phyloP scores from a whole-genome alignment of 768 basidiomycete genomes.

The Suillus americanus region DNA sequence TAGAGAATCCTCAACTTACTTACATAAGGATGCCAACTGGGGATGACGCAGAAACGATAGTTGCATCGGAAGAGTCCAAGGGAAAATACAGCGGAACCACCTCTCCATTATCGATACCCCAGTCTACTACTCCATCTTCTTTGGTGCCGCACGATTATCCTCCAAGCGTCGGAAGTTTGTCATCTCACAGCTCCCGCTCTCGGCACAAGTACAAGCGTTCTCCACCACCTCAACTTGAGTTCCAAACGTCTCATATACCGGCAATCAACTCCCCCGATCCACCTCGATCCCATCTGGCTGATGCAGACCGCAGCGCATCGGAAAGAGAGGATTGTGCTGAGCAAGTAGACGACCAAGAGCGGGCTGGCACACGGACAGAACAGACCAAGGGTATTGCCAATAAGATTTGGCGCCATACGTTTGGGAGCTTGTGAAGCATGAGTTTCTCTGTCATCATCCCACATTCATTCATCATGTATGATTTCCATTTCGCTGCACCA shows the following conservation, averaged over 20 bases:
- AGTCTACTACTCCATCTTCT: conserved; percentile 6
- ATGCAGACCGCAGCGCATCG: conserved; percentile 31
- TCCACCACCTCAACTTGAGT: conserved; percentile 42
- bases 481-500: neutral
- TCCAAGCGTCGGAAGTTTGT: conserved; percentile 48
- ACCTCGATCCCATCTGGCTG: conserved; percentile 4
- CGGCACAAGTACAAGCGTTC: conserved; percentile 30
- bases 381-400: conserved; percentile 36
- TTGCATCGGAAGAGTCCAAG: conserved; percentile 15
- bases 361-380: conserved; percentile 41
- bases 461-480: conserved; percentile 7
- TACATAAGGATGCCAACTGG: conserved; percentile 35
- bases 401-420: conserved; percentile 21
- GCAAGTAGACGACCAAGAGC: conserved; percentile 46
- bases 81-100: conserved; percentile 13
- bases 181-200: conserved; percentile 21
- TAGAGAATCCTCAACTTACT: conserved; percentile 43
- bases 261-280: conserved; percentile 35
- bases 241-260: conserved; percentile 32
- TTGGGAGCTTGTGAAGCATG: neutral
- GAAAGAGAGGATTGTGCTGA: conserved; percentile 56
- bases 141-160: conserved; percentile 46
- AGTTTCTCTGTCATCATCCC: neutral
- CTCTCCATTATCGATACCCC: conserved; percentile 16
- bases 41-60: conserved; percentile 23